Evolutionary conservation across 202 grass and related monocot species (phyloP).

Genomic region (Schoenoplectus tabernaemontani): DNA sequence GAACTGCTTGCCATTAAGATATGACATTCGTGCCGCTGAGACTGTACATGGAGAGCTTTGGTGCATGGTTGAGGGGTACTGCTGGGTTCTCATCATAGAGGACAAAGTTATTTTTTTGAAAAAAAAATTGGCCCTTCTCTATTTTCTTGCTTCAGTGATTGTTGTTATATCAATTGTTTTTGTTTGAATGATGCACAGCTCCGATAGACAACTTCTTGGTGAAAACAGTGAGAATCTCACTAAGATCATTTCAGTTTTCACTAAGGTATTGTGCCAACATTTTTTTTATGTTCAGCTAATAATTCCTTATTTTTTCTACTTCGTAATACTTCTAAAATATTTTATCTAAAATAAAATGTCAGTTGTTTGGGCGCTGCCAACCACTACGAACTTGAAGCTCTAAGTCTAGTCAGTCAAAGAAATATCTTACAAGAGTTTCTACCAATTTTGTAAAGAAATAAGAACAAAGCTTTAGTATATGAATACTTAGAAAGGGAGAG

Average conservation of each 20-base stretch:
- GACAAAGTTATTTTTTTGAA: too few relatives aligned
- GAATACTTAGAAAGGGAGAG: not conserved
- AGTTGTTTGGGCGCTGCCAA: not conserved
- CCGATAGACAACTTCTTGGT: constrained; percentile 61
- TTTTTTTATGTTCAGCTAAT: constrained; percentile 14
- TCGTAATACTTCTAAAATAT: not conserved
- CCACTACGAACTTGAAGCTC: not conserved
- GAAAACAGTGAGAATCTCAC: constrained; percentile 63
- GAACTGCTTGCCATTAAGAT: constrained; percentile 67
- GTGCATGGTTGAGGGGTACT: constrained; percentile 79
- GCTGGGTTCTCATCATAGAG: constrained; percentile 9
- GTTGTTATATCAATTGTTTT: not conserved
- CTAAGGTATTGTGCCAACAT: constrained; percentile 44
- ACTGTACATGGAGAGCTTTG: constrained; percentile 75
- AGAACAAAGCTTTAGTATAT: not conserved
- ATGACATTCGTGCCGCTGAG: constrained; percentile 71
- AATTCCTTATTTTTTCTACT: not conserved
- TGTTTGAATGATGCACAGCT: constrained; percentile 34
- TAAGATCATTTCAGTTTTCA: constrained; percentile 69
- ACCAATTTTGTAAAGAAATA: not conserved
- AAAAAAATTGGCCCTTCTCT: too few relatives aligned
- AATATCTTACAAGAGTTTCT: not conserved
- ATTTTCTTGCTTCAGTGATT: constrained; percentile 5
- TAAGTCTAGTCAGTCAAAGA: not conserved
- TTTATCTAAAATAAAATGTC: not conserved